These are phyloP conservation scores for Oryza australiensis DNA, from an alignment of 176 grass and related monocot genomes.

Conservation along the genomic window DNA sequence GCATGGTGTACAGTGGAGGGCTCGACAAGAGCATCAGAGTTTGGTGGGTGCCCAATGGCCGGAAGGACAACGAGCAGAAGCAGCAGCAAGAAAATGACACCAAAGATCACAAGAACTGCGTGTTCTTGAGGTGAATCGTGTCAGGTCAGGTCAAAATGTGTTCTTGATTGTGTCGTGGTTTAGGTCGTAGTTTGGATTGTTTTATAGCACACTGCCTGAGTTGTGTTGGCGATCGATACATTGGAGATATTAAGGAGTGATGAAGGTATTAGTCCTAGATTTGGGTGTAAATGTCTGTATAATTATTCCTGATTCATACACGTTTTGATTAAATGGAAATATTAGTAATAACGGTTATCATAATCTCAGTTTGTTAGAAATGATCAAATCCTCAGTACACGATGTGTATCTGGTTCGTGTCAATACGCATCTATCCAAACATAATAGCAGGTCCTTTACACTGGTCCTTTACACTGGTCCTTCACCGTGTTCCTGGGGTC, in stretches of 20 bases:
- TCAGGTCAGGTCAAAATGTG: background rate
- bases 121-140: slow-evolving; percentile 40
- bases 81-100: background rate
- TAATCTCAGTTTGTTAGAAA: background rate
- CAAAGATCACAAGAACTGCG: slow-evolving; percentile 20
- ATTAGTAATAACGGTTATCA: background rate
- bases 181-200: slow-evolving; percentile 11
- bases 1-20: slow-evolving; percentile 83
- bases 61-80: background rate
- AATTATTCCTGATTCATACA: background rate
- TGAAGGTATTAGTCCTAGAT: slow-evolving; percentile 11
- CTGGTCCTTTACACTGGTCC: no score
- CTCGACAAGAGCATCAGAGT: slow-evolving; percentile 91
- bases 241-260: background rate
- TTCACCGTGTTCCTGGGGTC: no score
- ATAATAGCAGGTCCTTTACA: background rate
- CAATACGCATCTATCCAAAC: background rate
- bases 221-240: background rate
- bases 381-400: background rate
- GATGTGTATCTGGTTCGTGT: background rate
- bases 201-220: background rate
- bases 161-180: background rate
- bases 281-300: slow-evolving; percentile 20
- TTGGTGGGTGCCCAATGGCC: slow-evolving; percentile 70
- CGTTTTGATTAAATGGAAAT: background rate